phyloP scores from a whole-genome alignment of 2,329 filamentous ascomycete genomes.

The Aspergillus pseudoterreus region DNA sequence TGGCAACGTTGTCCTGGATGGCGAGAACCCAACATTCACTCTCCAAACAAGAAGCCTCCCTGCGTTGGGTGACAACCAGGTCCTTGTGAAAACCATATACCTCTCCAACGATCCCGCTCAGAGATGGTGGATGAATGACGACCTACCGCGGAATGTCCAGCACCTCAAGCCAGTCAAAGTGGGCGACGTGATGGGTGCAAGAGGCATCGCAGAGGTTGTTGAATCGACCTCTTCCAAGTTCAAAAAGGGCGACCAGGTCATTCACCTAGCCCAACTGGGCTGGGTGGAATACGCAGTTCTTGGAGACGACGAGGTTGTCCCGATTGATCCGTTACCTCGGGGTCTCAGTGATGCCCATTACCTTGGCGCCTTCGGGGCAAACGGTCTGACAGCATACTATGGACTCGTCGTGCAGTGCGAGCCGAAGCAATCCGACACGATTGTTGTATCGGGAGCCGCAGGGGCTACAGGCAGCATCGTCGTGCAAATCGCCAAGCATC shows the following conservation, averaged over 20 bases:
- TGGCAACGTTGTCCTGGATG: background rate
- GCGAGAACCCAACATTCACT: background rate
- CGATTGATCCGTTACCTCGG: background rate
- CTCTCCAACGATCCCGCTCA: background rate
- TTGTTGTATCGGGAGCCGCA: constrained; percentile 49
- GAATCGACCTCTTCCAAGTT: background rate
- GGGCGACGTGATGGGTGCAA: background rate
- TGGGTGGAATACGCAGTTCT: background rate
- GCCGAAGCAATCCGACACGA: constrained; percentile 29
- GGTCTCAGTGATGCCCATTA: background rate
- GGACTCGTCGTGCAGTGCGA: background rate
- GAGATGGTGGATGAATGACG: background rate
- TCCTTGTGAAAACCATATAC: background rate
- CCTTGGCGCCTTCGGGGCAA: background rate
- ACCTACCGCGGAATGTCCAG: background rate
- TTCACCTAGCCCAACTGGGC: background rate
- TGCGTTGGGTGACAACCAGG: background rate
- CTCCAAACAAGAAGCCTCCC: background rate
- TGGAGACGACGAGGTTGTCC: background rate
- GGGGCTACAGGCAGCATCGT: constrained; percentile 48
- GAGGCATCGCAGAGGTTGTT: background rate
- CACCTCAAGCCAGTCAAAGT: background rate
- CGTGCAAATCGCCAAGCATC: constrained; percentile 52
- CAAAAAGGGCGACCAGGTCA: background rate
- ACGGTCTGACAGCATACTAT: background rate